Evolutionary conservation across 1,139 yeast species (phyloP), one percentile per base, ranked within the genome.

Genomic region (Ashbya aceris): DNA sequence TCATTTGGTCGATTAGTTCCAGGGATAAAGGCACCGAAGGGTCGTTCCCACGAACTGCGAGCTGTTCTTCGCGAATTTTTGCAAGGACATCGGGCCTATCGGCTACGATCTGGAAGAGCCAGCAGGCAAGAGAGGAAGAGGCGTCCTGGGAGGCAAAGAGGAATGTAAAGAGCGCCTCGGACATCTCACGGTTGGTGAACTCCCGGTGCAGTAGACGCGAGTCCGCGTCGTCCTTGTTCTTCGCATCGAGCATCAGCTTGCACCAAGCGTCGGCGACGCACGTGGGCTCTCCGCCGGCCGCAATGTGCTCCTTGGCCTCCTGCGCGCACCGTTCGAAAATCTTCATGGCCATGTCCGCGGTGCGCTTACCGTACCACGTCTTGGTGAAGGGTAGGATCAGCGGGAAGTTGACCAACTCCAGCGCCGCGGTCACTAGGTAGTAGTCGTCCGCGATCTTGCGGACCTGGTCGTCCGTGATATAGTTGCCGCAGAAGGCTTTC

Each of bases 101-200:
- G 49, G 96, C 89, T 43, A 87, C 81, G 54, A 86, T 76, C 71
- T 91, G 98, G 77, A 89, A 91, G 60, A 91, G 74, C 98, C 98
- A 91, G 65, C 97, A 89, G 50, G 96, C 94, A 54, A 94, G 80
- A n/a, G 96, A 85, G 2, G 96, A 86, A 7, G 96, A 83, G 28
- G 98, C 98, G 67, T 91, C 98, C 68, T 91, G 98, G 8, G 96
- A 83, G 26, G 98, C 98, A 65, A 91, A 91, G 64, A 91, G 72
- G 65, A 91, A 91, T 14, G 98, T 91, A 73, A 91, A 91, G 51
- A 91, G 77, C 43, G 95, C 95, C 69, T 91, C 97, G 29, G 96
- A 84, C 55, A 91, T 89, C 66, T 91, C 98, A 64, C 73, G 81
- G 68, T 89, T 79, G 49, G 91, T 67, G 68, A 91, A 91, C 51